Conservation (phyloP, 2,329 filamentous ascomycete species). For the Colletotrichum echinochloae region DNA sequence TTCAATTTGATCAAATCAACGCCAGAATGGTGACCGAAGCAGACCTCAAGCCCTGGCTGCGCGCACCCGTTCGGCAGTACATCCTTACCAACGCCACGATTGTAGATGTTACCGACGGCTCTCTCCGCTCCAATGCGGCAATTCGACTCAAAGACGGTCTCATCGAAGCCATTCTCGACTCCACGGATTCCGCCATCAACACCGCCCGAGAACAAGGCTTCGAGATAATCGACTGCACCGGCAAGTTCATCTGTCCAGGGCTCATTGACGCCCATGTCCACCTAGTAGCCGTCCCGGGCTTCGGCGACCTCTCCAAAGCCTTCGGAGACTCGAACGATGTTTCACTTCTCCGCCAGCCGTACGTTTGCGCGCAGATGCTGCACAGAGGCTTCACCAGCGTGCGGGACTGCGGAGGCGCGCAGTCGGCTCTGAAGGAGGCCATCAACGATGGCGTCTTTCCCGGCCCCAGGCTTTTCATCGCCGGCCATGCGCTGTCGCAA, state of each 20-base stretch:
- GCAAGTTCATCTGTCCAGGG: constrained; percentile 46
- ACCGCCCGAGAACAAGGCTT: constrained; percentile 43
- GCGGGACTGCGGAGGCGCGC: constrained; percentile 69
- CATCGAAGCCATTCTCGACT: constrained; percentile 47
- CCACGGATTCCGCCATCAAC: background rate
- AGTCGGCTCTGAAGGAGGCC: constrained; percentile 66
- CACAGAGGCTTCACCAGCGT: constrained; percentile 69
- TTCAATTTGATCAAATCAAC: background rate
- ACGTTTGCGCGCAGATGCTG: constrained; percentile 63
- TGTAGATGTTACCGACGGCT: constrained; percentile 54
- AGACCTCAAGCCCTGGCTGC: constrained; percentile 51
- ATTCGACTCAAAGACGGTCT: constrained; percentile 53
- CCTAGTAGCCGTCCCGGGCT: constrained; percentile 47
- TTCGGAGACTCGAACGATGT: constrained; percentile 50
- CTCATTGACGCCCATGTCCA: constrained; percentile 49
- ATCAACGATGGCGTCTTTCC: constrained; percentile 65
- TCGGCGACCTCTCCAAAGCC: constrained; percentile 44
- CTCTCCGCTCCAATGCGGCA: constrained; percentile 45
- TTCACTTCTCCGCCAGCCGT: constrained; percentile 61
- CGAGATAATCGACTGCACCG: constrained; percentile 44
- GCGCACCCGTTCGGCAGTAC: constrained; percentile 47
- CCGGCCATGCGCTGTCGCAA: constrained; percentile 65
- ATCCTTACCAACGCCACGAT: constrained; percentile 59
- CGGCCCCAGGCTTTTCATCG: constrained; percentile 67
- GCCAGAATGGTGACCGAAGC: constrained; percentile 44